Conservation (phyloP, 2,329 filamentous ascomycete species). For the Pyrenochaeta sp. region DNA sequence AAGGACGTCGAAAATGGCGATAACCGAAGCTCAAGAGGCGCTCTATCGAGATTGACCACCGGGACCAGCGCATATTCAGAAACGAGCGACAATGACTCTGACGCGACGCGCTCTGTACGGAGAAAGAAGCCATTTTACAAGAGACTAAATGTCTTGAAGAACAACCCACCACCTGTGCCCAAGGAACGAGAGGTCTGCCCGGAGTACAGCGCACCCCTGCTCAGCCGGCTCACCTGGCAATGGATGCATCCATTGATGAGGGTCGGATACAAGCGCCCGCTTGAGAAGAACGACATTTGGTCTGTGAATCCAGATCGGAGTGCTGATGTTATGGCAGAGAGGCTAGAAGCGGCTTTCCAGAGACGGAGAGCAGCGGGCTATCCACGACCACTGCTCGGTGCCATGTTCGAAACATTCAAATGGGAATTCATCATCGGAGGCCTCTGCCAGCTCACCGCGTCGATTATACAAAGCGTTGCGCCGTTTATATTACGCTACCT, state of each 20-base stretch:
- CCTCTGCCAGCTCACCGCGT: slow-evolving; percentile 75
- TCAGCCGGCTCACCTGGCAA: slow-evolving; percentile 81
- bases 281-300: slow-evolving; percentile 90
- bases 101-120: slow-evolving; percentile 33
- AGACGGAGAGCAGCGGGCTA: slow-evolving; percentile 70
- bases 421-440: slow-evolving; percentile 86
- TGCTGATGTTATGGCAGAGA: slow-evolving; percentile 73
- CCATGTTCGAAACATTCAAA: slow-evolving; percentile 86
- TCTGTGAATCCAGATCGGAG: slow-evolving; percentile 81
- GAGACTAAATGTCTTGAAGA: slow-evolving; percentile 59
- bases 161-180: slow-evolving; percentile 64
- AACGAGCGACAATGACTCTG: slow-evolving; percentile 38
- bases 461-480: slow-evolving; percentile 77
- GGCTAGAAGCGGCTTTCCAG: slow-evolving; percentile 73
- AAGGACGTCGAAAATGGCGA: slow-evolving; percentile 42
- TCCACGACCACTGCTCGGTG: slow-evolving; percentile 78
- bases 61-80: slow-evolving; percentile 39
- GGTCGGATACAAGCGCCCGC: slow-evolving; percentile 81
- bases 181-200: slow-evolving; percentile 64
- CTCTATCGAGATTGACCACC: slow-evolving; percentile 34
- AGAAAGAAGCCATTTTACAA: slow-evolving; percentile 67
- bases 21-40: slow-evolving; percentile 25
- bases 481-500: slow-evolving; percentile 87
- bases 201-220: slow-evolving; percentile 76
- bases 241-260: slow-evolving; percentile 91